Evolutionary conservation across 2,329 filamentous ascomycete species (phyloP), one percentile per base, ranked within the genome.

Genomic region (Trichoderma sp.): DNA sequence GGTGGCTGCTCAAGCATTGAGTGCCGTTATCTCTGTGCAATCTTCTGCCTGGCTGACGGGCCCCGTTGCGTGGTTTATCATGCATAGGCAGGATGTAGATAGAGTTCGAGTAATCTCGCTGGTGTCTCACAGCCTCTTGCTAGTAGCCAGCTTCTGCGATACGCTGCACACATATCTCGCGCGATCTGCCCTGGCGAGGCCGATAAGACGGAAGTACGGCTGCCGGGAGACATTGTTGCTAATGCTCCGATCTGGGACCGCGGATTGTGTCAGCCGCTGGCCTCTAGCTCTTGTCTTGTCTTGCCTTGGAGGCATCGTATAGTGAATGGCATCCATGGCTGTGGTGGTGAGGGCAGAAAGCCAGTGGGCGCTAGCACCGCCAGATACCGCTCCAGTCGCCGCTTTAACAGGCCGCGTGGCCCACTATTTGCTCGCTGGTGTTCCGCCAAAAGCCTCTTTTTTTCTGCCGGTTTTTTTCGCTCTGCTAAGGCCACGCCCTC

Each of bases 341-440:
- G 52, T 55, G 7, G 52, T 30, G 63, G 49, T 28, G 63, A 66
- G 24, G 30, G 63, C 63, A 66, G 37, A 46, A 46, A n/a, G 28
- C 54, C 54, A 54, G 63, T 58, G 37, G 14, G 59, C 68, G 60
- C 68, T 68, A 68, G 52, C 21, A 46, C 56, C n/a, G 26, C 11
- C 26, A 43, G 49, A 26, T 46, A 32, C 67, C 59, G 54, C 67
- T 32, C 24, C 3, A 18, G 34, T 64, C 65, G 65, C 65, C 56
- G 65, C 67, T 64, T 68, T 68, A 68, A 64, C 56, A 61, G 66
- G 61, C 61, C 37, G 54, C 49, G 30, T 54, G 51, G 13, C 52
- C 63, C 52, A 49, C 37, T 13, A 26, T n/a, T 34, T 30, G 39
- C 18, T 58, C 37, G 63, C 39, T 64, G 43, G 26, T 21, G 24